Base-by-base conservation (phyloP, 257 asterid species). In the Gynochthodes officinalis region DNA sequence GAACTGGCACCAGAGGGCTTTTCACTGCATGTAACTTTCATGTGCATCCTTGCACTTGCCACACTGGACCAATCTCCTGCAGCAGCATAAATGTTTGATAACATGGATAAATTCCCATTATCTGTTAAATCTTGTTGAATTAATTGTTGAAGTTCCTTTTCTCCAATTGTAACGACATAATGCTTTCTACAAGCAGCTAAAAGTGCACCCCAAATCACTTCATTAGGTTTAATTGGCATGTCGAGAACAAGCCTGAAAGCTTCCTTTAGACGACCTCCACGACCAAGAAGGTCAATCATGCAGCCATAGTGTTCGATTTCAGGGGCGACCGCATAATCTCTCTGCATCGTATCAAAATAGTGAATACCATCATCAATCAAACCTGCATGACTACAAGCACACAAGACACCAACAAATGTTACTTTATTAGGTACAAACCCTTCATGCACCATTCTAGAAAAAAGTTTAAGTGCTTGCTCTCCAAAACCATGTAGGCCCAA, bases 221-320 rank as follows among this genome's bases (percentile, higher is more conserved):
- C 79, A 69, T 90, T 93, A 25, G 97, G 93, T 69, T 93, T 89
- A 44, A 87, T 76, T 4, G 97, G 97, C 98, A 90, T 93, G 79
- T 76, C 71, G 10, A 75, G 81, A 30, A 86, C 76, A 57, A 93
- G 81, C 74, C 75, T 82, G 43, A 89, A 81, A 57, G 98, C 95
- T 79, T 89, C 97, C 18, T 42, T 65, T n/a, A 92, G 84, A 32
- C 75, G 78, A 43, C 98, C 97, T 60, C 85, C 89, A 66, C 97
- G 96, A 6, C 97, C 97, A 81, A 92, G 81, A 35, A 89, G 95
- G 76, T 89, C 96, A 52, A 89, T 86, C 81, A 85, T 57, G 85
- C 96, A 89, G 72, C 98, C 97, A 61, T 87, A 93, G 66, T 90
- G 97, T 74, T 85, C 90, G 44, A 93, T 82, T 79, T 82, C 85